Percentiles rank a stretch among this genome's conserved stretches.
These are phyloP conservation scores for Pseudonitzschia pungens DNA, from an alignment of 108 stramenopile genomes.

Conservation along the genomic window DNA sequence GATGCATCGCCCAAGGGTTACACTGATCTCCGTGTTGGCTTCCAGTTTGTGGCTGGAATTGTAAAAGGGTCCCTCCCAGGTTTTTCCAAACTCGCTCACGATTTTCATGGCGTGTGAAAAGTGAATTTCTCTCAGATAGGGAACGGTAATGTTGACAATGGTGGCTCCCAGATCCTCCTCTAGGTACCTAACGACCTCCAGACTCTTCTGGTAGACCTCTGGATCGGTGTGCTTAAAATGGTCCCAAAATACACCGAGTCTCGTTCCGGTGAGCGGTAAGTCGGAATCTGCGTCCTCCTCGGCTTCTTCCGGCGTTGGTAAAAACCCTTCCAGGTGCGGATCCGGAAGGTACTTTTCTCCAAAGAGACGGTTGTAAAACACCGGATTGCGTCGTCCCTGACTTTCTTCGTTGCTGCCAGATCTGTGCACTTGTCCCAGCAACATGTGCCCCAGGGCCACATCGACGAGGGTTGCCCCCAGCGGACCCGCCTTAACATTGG, in stretches of 20 bases:
- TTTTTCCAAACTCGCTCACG: conserved; percentile 42
- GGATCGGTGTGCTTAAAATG: conserved; percentile 39
- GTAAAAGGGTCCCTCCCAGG: conserved; percentile 35
- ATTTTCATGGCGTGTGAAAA: conserved; percentile 57
- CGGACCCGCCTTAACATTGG: conserved; percentile 42
- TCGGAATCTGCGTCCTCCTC: background rate
- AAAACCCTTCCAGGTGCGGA: background rate
- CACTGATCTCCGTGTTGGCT: conserved; percentile 47
- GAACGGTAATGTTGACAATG: conserved; percentile 52
- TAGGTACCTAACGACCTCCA: conserved; percentile 21
- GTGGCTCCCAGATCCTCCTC: conserved; percentile 33
- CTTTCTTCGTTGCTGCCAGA: background rate
- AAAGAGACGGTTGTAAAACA: background rate
- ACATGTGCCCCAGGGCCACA: background rate
- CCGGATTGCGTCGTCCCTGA: too few relatives aligned
- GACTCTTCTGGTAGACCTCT: conserved; percentile 16
- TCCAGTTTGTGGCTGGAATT: conserved; percentile 19
- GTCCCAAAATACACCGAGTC: conserved; percentile 42
- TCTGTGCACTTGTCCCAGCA: background rate
- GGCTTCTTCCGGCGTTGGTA: background rate
- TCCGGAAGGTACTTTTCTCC: conserved; percentile 12
- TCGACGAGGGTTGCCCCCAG: conserved; percentile 34
- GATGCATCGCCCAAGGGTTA: conserved; percentile 39
- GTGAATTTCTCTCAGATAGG: conserved; percentile 47
- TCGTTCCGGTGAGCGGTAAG: background rate